Evolutionary conservation across 495 filamentous ascomycete species (phyloP), one percentile per base, ranked within the genome.

Genomic region (Hyaloscypha variabilis): DNA sequence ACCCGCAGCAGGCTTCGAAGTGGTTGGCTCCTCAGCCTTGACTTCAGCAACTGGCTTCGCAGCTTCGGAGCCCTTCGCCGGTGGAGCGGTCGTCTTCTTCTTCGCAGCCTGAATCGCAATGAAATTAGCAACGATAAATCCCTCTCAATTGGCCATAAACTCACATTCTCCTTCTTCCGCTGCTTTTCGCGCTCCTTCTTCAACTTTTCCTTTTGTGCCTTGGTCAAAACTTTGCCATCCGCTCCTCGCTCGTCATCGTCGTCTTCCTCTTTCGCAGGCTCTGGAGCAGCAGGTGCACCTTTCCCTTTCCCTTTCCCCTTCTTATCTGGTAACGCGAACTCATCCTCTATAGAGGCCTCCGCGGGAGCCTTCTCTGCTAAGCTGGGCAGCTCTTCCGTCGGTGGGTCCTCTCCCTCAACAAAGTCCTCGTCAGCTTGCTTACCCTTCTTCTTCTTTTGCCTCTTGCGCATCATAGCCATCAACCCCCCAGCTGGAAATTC

Each of bases 171-270:
- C 88, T 89, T 96, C 82, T 94, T 97, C 65, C 91, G 84, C 79
- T 92, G 90, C 87, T 97, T 97, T 81, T 97, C 94, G 65, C 90
- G 85, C 79, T 97, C 94, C 78, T 94, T 97, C 83, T 92, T 96
- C 74, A 94, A 83, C 80, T 89, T 93, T 78, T 97, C 93, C 82
- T 97, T 97, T 80, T 97, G 92, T 69, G 94, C 94, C 83, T 97
- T 97, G 19, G 89, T 93, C 79, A 97, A 87, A 66, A 97, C 80
- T 59, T 85, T 84, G 59, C 89, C 89, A 31, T 76, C 77, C 8
- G 73, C 80, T 25, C 81, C 91, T 17, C 73, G 78, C 31, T 86
- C 88, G 0, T 86, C 87, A 2, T 80, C 83, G 31, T 83, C 85
- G 0, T 77, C 82, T 26, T 78, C 77, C 24, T 75, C 75, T 14